A percentile compares a stretch with the other conserved stretches of the same genome.
Conservation (phyloP, 345 rosid genomes). For the Acer yangbiense region DNA sequence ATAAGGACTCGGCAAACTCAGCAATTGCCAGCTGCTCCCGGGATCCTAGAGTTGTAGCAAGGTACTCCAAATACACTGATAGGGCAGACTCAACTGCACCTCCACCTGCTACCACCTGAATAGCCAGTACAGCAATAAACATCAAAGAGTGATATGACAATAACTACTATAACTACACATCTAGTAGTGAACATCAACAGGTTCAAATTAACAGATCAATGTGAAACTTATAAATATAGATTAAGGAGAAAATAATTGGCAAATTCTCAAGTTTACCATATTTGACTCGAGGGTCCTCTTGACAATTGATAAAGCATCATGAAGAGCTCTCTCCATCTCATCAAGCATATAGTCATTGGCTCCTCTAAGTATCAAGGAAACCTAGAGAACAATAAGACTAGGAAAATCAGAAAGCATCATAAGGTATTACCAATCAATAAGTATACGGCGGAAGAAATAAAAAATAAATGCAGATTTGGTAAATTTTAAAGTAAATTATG, state of each 20-base stretch:
- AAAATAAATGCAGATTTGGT: background rate
- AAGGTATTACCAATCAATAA: background rate
- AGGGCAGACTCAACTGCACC: constrained; percentile 96
- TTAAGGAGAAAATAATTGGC: background rate
- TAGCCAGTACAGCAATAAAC: constrained; percentile 14
- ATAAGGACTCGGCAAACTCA: constrained; percentile 88
- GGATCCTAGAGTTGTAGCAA: constrained; percentile 90
- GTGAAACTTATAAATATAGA: background rate
- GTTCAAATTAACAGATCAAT: background rate
- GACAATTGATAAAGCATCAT: constrained; percentile 82
- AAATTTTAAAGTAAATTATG: background rate
- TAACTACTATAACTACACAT: background rate
- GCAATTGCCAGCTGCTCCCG: constrained; percentile 95
- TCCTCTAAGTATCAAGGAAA: constrained; percentile 90
- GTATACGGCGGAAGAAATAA: background rate
- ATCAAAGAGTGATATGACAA: background rate
- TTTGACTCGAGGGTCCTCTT: constrained; percentile 96
- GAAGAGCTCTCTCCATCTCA: constrained; percentile 97
- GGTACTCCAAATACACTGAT: constrained; percentile 89
- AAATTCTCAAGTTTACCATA: constrained; percentile 50
- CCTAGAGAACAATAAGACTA: constrained; percentile 45
- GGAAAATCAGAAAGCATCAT: background rate
- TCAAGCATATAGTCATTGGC: constrained; percentile 99
- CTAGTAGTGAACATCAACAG: background rate
- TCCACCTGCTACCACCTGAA: constrained; percentile 97